phyloP scores from a whole-genome alignment of 768 basidiomycete species.

The Hebeloma cylindrosporum region DNA sequence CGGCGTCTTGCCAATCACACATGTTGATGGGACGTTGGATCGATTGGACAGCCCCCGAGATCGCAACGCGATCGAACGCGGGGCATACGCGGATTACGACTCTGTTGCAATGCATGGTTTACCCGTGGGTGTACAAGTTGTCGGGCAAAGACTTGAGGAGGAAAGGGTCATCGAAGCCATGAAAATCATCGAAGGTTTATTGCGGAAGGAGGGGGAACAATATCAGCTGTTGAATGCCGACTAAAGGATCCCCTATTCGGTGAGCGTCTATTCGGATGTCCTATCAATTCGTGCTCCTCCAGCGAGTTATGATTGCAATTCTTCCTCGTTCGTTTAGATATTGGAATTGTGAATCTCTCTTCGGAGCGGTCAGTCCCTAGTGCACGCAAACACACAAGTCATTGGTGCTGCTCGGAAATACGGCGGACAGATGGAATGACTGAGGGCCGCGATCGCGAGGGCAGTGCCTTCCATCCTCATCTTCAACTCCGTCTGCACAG shows the following conservation, averaged over 20 bases:
- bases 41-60: slow-evolving; percentile 34
- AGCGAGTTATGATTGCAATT: too few relatives aligned
- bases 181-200: slow-evolving; percentile 45
- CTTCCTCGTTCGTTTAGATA: too few relatives aligned
- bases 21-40: slow-evolving; percentile 47
- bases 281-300: not conserved
- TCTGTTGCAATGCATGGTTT: slow-evolving; percentile 54
- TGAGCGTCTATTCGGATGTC: too few relatives aligned
- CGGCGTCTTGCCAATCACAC: slow-evolving; percentile 59
- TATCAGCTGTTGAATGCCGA: slow-evolving; percentile 13
- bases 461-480: too few relatives aligned
- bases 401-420: too few relatives aligned
- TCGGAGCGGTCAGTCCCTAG: too few relatives aligned
- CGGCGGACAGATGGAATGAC: too few relatives aligned
- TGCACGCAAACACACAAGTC: too few relatives aligned
- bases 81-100: slow-evolving; percentile 51
- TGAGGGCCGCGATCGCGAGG: too few relatives aligned
- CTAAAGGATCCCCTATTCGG: too few relatives aligned
- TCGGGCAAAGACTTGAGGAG: slow-evolving; percentile 60
- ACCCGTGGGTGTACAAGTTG: slow-evolving; percentile 61
- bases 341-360: too few relatives aligned
- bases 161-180: slow-evolving; percentile 64
- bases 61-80: slow-evolving; percentile 45
- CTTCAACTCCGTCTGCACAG: too few relatives aligned
- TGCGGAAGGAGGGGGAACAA: slow-evolving; percentile 26